These are phyloP conservation scores for Oryza longistaminata DNA, from an alignment of 176 grass and related monocot species.

Conservation along the genomic window DNA sequence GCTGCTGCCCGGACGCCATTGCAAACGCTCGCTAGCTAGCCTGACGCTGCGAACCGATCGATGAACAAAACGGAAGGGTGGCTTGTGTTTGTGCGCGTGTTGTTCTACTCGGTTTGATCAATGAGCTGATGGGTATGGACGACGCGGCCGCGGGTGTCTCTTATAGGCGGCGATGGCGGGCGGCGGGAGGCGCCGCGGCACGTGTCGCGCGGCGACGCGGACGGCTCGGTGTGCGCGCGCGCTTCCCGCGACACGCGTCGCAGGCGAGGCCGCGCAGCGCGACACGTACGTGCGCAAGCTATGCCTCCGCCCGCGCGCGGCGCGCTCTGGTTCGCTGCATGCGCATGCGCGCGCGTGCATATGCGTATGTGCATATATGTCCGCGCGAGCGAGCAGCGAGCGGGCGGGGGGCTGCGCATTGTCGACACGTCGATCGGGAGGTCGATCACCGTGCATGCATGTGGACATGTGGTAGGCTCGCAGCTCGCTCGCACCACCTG, in stretches of 20 bases:
- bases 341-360: too few species aligned
- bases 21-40: neutral
- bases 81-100: neutral
- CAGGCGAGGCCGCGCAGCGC: neutral
- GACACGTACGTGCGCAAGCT: slow-evolving; percentile 26
- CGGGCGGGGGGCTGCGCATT: neutral
- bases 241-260: neutral
- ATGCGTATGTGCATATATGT: too few species aligned
- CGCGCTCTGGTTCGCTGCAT: neutral
- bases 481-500: too few species aligned
- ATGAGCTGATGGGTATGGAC: neutral
- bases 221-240: neutral
- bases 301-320: neutral
- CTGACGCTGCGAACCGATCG: too few species aligned
- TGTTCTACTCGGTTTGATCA: neutral
- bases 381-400: too few species aligned
- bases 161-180: slow-evolving; percentile 37
- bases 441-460: neutral
- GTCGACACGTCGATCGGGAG: neutral
- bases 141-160: neutral
- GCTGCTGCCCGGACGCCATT: slow-evolving; percentile 61
- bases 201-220: slow-evolving; percentile 35
- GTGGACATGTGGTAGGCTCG: neutral
- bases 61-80: too few species aligned
- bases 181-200: too few species aligned